Base-by-base conservation (phyloP, 192 early-diverging fungal species). In the Linderina pennispora region DNA sequence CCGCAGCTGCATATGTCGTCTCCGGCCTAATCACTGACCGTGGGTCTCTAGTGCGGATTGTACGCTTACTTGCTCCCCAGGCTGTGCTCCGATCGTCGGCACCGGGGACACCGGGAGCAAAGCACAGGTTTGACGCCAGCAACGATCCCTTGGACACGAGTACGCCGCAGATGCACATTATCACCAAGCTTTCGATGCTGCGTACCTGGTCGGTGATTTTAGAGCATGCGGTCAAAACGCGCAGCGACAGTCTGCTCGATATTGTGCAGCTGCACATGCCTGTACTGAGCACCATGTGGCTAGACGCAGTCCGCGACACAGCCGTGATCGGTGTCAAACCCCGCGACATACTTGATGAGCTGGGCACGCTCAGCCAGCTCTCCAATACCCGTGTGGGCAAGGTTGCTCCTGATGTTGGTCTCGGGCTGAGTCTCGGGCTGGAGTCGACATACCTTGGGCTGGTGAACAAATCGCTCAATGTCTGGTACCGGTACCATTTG, bases 61-160 rank as follows among this genome's bases (percentile, higher is more conserved):
- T 73, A 24, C 53, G 62, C 3, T 25, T 65, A 26, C 32, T 73
- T 23, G 69, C 69, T 9, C 69, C 69, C 5, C 53, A 65, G 24
- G 40, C 53, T 0, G 24, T 26, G 10, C 57, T 53, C 23, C 40
- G 25, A 15, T 25, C 35, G 7, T 4, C 22, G 18, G 5, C 28
- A 11, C 28, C 28, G 5, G 28, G 28, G 11, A 11, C 28, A 31
- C 28, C 28, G 5, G 28, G 28, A 5, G 28, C 28, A 31, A 31
- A 31, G 28, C 28, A 31, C 28, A 31, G 28, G 11, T 31, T 31
- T 11, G 11, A 31, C 11, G 28, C 28, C 5, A 31, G 11, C 6
- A 36, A 32, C 23, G 31, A n/a, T 2, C 10, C 24, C 7, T 36
- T 16, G 14, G 40, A 13, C 16, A 18, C 34, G 17, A 13, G 25